A percentile compares a stretch with the other conserved stretches of the same genome.
Conservation (phyloP, 176 grass and related monocot species). For the Guadua angustifolia region DNA sequence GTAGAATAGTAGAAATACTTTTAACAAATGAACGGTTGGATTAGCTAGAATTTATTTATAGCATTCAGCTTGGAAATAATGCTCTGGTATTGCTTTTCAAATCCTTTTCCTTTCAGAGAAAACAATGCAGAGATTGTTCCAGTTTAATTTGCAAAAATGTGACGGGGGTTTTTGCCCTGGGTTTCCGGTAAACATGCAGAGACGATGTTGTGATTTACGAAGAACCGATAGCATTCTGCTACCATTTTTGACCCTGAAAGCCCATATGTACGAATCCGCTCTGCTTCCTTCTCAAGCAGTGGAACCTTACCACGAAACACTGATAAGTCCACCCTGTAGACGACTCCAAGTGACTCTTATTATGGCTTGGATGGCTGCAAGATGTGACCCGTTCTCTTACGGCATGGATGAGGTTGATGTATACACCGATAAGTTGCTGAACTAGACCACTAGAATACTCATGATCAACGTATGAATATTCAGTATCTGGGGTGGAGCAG, state of each 20-base stretch:
- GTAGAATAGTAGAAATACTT: too few relatives aligned
- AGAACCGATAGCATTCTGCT: background rate
- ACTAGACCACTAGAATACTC: background rate
- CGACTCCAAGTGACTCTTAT: background rate
- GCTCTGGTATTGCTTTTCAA: background rate
- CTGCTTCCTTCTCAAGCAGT: background rate
- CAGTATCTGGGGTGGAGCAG: background rate
- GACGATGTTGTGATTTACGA: background rate
- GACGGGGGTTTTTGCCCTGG: background rate
- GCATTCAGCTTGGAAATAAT: background rate
- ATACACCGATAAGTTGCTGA: background rate
- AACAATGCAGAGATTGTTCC: background rate
- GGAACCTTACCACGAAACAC: background rate
- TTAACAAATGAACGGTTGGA: too few relatives aligned
- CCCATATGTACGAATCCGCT: background rate
- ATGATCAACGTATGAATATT: background rate
- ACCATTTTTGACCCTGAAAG: background rate
- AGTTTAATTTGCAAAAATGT: background rate
- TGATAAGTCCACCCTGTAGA: background rate
- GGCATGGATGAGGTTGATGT: background rate
- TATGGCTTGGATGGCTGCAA: background rate
- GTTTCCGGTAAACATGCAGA: background rate
- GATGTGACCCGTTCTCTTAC: constrained; percentile 2
- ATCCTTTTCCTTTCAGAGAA: background rate
- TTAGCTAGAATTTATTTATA: background rate